Percentiles rank a stretch among this genome's conserved stretches.
phyloP scores from a whole-genome alignment of 140 eudicot genomes.

The Stevia rebaudiana region DNA sequence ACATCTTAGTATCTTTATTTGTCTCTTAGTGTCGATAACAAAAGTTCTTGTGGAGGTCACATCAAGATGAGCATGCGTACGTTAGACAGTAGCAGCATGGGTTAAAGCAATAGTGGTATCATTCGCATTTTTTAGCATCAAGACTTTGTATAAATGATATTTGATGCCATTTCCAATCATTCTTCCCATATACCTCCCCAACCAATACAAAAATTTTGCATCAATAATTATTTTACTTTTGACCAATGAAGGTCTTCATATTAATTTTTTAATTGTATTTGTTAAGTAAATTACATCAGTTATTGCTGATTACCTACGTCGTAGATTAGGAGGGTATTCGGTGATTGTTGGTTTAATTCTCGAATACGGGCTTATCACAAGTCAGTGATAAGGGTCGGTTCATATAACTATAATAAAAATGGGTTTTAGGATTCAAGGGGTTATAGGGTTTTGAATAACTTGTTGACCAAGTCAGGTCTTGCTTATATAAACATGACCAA shows the following conservation, averaged over 20 bases:
- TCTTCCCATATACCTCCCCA: conserved; percentile 13
- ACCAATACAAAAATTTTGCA: background rate
- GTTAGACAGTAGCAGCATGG: conserved; percentile 25
- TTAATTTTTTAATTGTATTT: background rate
- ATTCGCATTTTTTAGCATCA: conserved; percentile 30
- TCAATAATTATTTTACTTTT: conserved; percentile 11
- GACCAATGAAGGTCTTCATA: background rate
- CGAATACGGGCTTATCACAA: too few species aligned
- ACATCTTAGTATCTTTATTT: background rate
- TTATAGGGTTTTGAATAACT: too few species aligned
- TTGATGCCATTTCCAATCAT: conserved; percentile 22
- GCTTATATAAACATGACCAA: too few species aligned
- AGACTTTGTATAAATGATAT: background rate
- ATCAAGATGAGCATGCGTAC: conserved; percentile 30
- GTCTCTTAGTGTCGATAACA: conserved; percentile 1
- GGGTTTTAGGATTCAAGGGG: too few species aligned
- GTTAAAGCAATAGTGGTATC: conserved; percentile 25
- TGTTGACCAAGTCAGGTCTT: too few species aligned
- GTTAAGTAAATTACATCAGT: too few species aligned
- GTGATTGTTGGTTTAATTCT: too few species aligned
- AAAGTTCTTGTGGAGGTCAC: conserved; percentile 23
- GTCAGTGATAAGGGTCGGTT: too few species aligned
- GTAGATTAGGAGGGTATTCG: too few species aligned
- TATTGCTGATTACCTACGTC: too few species aligned
- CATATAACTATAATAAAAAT: too few species aligned